Evolutionary conservation across 345 rosid genomes (phyloP).

Genomic region (Syzygium oleosum): DNA sequence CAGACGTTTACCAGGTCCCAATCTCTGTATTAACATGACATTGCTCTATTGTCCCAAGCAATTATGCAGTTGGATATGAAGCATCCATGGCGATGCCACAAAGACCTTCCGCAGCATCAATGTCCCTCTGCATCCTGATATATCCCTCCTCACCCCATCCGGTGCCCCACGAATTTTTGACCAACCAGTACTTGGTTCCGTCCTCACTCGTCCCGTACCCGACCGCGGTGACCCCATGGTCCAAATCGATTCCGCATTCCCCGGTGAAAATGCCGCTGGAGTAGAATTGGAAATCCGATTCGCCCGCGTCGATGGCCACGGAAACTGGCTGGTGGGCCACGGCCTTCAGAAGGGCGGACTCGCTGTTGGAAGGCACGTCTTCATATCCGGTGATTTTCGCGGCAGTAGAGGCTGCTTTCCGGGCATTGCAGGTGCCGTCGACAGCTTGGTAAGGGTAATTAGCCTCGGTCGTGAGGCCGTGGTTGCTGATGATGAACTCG

Average conservation of each 20-base stretch:
- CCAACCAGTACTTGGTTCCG: conserved; percentile 1
- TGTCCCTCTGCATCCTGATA: background rate
- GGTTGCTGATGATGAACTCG: conserved; percentile 4
- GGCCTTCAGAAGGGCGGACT: background rate
- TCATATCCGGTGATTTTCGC: background rate
- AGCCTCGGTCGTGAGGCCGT: background rate
- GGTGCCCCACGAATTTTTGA: background rate
- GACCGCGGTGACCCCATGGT: background rate
- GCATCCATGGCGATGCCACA: background rate
- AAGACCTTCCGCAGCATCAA: background rate
- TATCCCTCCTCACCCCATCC: conserved; percentile 3
- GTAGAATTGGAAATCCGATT: background rate
- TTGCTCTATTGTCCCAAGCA: background rate
- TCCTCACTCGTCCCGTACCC: background rate
- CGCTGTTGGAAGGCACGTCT: background rate
- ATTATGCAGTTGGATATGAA: background rate
- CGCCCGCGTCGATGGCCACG: background rate
- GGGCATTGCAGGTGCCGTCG: background rate
- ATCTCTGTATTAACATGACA: background rate
- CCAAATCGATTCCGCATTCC: background rate
- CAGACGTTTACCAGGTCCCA: background rate
- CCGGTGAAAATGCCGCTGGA: background rate
- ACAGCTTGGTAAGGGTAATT: conserved; percentile 6
- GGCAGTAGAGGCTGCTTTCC: background rate
- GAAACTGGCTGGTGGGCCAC: background rate